A percentile compares a stretch with the other conserved stretches of the same genome.
phyloP scores from a whole-genome alignment of 371 early-diverging fungal species.

The Mortierella sp. region DNA sequence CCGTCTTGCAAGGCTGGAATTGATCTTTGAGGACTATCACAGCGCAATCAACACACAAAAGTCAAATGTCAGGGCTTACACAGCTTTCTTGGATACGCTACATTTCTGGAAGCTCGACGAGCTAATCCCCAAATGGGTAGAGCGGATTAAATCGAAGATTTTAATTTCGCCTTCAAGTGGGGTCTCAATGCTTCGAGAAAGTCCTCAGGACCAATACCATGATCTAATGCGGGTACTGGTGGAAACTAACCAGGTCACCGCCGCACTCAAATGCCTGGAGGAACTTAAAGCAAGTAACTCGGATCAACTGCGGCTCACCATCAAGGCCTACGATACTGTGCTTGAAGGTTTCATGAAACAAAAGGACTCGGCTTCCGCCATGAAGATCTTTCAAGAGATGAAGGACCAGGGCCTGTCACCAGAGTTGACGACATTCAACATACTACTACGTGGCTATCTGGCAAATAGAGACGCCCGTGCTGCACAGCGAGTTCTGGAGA shows the following conservation, averaged over 20 bases:
- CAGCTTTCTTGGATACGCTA: constrained; percentile 31
- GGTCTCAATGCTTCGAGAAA: constrained; percentile 1
- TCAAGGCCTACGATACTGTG: constrained; percentile 29
- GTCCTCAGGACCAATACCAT: constrained; percentile 42
- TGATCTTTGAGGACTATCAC: constrained; percentile 46
- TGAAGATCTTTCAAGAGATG: constrained; percentile 43
- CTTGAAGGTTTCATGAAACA: constrained; percentile 20
- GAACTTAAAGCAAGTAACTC: constrained; percentile 28
- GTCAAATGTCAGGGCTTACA: constrained; percentile 41
- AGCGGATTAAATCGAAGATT: constrained; percentile 28
- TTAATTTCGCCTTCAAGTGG: not conserved
- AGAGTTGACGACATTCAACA: constrained; percentile 43
- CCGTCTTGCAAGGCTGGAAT: constrained; percentile 22
- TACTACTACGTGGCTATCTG: constrained; percentile 35
- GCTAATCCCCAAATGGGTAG: constrained; percentile 27
- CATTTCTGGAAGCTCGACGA: constrained; percentile 41
- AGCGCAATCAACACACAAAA: constrained; percentile 20
- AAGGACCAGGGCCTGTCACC: constrained; percentile 28
- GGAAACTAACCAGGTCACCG: constrained; percentile 27
- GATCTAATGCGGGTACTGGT: constrained; percentile 37
- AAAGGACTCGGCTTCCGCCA: constrained; percentile 29
- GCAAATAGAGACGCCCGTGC: constrained; percentile 38
- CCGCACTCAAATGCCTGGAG: constrained; percentile 42
- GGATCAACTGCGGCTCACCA: constrained; percentile 44
- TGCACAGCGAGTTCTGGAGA: constrained; percentile 40